Percentiles rank a stretch among this genome's conserved stretches.
Conservation (phyloP, 2,329 filamentous ascomycete genomes). For the Didymella pomorum region DNA sequence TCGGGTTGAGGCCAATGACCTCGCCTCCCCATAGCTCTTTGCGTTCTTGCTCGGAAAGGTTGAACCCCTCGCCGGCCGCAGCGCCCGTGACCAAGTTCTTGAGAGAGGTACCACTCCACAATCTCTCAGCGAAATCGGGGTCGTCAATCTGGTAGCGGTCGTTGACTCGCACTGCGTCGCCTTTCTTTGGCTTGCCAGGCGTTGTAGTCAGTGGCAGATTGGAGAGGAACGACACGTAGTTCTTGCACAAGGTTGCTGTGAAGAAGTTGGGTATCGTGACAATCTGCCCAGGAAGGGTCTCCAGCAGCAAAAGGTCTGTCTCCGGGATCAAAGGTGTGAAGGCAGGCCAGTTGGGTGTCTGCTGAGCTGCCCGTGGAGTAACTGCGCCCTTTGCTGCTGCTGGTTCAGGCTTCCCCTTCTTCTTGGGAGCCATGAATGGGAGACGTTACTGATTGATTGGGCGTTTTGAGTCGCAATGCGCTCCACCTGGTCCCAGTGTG, state of each 20-base stretch:
- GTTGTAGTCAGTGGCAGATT: constrained; percentile 78
- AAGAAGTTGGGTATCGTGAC: constrained; percentile 77
- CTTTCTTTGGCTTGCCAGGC: constrained; percentile 77
- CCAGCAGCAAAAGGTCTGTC: constrained; percentile 67
- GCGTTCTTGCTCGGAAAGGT: constrained; percentile 43
- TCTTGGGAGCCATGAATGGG: constrained; percentile 43
- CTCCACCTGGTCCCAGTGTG: neutral
- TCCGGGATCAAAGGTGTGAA: constrained; percentile 74
- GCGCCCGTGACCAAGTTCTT: constrained; percentile 62
- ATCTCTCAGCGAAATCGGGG: constrained; percentile 71
- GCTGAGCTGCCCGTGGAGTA: constrained; percentile 14
- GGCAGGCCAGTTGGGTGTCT: constrained; percentile 71
- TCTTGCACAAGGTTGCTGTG: constrained; percentile 75
- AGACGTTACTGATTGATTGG: neutral
- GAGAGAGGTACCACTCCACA: constrained; percentile 82
- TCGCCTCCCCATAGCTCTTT: constrained; percentile 75
- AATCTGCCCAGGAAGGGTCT: constrained; percentile 71
- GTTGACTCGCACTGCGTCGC: constrained; percentile 84
- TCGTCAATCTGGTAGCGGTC: constrained; percentile 88
- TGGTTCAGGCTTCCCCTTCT: constrained; percentile 34
- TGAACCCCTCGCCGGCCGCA: constrained; percentile 45
- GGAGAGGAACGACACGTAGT: constrained; percentile 76
- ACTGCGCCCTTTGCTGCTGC: constrained; percentile 6
- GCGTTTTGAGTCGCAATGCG: neutral
- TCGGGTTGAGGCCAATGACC: constrained; percentile 83